Evolutionary conservation across 331 rosid genomes (phyloP).

Genomic region (Arachis monticola): DNA sequence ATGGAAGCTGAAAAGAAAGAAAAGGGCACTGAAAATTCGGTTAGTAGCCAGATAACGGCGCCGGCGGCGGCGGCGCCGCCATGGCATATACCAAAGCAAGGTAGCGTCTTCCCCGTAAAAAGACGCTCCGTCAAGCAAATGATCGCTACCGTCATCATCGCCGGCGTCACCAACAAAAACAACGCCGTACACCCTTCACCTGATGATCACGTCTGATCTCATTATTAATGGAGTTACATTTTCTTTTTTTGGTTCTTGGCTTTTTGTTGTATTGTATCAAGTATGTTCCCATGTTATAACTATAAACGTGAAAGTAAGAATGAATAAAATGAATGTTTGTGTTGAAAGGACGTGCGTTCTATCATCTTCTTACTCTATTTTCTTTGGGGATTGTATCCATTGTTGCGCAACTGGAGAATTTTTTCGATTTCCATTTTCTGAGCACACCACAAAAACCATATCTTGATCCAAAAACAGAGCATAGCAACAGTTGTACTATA

Average conservation of each 20-base stretch:
- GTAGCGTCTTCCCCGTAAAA: constrained; percentile 39
- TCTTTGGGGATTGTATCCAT: too few relatives aligned
- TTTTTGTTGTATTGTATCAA: background rate
- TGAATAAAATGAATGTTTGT: too few relatives aligned
- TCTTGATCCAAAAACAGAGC: background rate
- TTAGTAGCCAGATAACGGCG: constrained; percentile 4
- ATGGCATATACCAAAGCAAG: constrained; percentile 38
- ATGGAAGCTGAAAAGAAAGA: constrained; percentile 29
- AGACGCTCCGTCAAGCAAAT: constrained; percentile 23
- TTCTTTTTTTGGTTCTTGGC: background rate
- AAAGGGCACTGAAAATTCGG: background rate
- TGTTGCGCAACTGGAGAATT: too few relatives aligned
- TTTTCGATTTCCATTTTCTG: too few relatives aligned
- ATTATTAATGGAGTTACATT: background rate
- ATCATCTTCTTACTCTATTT: too few relatives aligned
- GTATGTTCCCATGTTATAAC: background rate
- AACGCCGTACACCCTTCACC: background rate
- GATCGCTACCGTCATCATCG: constrained; percentile 2
- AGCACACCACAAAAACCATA: background rate
- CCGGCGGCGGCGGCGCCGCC: background rate
- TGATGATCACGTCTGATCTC: background rate
- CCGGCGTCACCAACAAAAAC: background rate
- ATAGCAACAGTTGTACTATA: background rate
- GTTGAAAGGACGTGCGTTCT: too few relatives aligned
- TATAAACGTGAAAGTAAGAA: too few relatives aligned